Base-by-base conservation (phyloP, 2,329 filamentous ascomycete species). In the Arthrinium phaeospermum region DNA sequence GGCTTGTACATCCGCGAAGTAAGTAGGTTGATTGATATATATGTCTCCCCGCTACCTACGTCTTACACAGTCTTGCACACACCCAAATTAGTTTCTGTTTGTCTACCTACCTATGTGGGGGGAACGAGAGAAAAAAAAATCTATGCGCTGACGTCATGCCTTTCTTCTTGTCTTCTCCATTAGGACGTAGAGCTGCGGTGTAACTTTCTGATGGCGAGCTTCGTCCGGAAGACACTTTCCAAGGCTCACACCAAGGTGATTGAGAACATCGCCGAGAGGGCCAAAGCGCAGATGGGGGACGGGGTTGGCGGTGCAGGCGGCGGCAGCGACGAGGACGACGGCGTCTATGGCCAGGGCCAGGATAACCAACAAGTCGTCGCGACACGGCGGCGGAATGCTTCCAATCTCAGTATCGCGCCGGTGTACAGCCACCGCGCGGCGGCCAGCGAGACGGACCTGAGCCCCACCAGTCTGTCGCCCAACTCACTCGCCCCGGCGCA, bases 171-270 rank as follows among this genome's bases (percentile, higher is more conserved):
- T 30, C 3, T 41, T 13, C 16, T 51, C 22, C 24, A 71, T 30
- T 37, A 80, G 84, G 94, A 97, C 75, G 91, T 96, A 68, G 92
- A 94, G 74, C 91, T 97, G 86, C 89, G 89, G 72, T 97, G 94
- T 84, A 96, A 95, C 78, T 84, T 94, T 72, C 85, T 96, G 74
- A 89, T 96, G 84, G 87, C 91, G 0, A 83, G 85, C 10, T 97
- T 97, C 78, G 93, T 97, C 72, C 95, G 93, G 85, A 93, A 91
- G 83, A 96, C 93, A 19, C 87, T 97, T 67, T 93, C 93, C 77
- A 93, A 93, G 78, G 90, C 93, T 0, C 94, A 97, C 78, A 87
- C 86, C 13, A 85, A 88, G 3, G 86, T 97, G 4, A 92, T 96
- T 2, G 90, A 92, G 4, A 83, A 87, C n/a, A 82, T 94, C 10